Percentiles rank a stretch among this genome's conserved stretches.
Evolutionary conservation across 768 basidiomycete genomes (phyloP).

Genomic region (Suillus occidentalis): DNA sequence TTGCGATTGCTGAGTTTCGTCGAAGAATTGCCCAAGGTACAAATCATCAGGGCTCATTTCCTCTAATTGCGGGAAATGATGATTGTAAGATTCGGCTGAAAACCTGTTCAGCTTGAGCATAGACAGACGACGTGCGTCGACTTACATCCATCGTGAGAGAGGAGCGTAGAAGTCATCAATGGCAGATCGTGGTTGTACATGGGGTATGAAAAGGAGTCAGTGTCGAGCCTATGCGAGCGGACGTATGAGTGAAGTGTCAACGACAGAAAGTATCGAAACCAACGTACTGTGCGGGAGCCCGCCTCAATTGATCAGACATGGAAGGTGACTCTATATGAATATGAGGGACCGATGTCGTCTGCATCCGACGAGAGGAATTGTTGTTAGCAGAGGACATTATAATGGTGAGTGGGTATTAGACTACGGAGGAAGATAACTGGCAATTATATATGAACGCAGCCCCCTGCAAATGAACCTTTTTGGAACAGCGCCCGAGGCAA

Average conservation of each 20-base stretch:
- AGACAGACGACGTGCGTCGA: not conserved
- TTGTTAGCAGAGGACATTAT: not conserved
- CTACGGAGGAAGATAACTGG: not conserved
- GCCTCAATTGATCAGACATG: not conserved
- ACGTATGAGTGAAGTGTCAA: not conserved
- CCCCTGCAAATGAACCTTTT: not conserved
- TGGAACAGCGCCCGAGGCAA: not conserved
- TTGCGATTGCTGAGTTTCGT: not conserved
- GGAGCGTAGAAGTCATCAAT: not conserved
- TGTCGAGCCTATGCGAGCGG: not conserved
- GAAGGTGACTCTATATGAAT: not conserved
- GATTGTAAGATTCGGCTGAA: not conserved
- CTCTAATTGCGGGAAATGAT: not conserved
- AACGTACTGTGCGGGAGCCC: not conserved
- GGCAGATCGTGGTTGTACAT: not conserved
- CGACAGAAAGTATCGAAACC: not conserved
- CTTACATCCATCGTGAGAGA: not conserved
- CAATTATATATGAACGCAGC: not conserved
- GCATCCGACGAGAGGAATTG: not conserved
- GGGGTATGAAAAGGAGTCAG: not conserved
- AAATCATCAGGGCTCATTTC: not conserved
- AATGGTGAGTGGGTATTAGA: no score
- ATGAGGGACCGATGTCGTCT: not conserved
- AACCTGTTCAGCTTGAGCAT: not conserved
- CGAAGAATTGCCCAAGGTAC: not conserved